phyloP scores from a whole-genome alignment of 129 eudicot genomes.

The carrot (Daucus carota) region DH1_v3.0 NC_030389.2:518001-518500 shows the following conservation, averaged over 20 bases:
- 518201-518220: conserved; percentile 72
- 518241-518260: not conserved
- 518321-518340: conserved; percentile 56
- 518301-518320: not conserved
- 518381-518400: conserved; percentile 67
- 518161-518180: conserved; percentile 64
- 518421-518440: not conserved
- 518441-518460: not conserved
- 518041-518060: conserved; percentile 86
- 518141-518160: conserved; percentile 51
- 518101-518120: conserved; percentile 95
- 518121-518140: conserved; percentile 80
- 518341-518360: conserved; percentile 52
- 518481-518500: not conserved
- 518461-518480: not conserved
- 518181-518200: conserved; percentile 83
- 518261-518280: not conserved
- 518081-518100: conserved; percentile 87
- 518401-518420: conserved; percentile 10
- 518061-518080: conserved; percentile 87
- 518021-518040: conserved; percentile 78
- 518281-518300: too few species aligned
- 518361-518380: conserved; percentile 64
- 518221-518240: conserved; percentile 85
- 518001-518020: conserved; percentile 85